A percentile compares a stretch with the other conserved stretches of the same genome.
These are phyloP conservation scores for Echium plantagineum DNA, from an alignment of 257 asterid genomes.

Conservation along the genomic window DNA sequence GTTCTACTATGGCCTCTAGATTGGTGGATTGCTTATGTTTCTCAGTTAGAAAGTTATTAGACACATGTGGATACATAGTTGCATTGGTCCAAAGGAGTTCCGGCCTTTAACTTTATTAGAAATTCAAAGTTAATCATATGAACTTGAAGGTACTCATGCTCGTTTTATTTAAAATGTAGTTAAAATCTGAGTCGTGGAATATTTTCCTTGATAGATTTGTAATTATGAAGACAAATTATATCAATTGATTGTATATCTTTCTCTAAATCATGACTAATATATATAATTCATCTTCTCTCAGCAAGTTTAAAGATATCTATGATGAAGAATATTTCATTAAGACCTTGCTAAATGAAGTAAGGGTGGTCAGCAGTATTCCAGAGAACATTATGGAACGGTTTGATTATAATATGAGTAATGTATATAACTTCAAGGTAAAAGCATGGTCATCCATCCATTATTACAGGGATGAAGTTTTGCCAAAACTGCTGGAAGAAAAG, in stretches of 20 bases:
- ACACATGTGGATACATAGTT: neutral
- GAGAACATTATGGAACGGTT: slow-evolving; percentile 52
- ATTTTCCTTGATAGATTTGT: neutral
- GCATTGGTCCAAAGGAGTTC: neutral
- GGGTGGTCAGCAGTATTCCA: slow-evolving; percentile 59
- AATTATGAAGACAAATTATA: neutral
- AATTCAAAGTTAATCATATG: neutral
- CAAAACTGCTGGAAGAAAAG: slow-evolving; percentile 59
- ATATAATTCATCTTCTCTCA: slow-evolving; percentile 20
- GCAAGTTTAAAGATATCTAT: slow-evolving; percentile 69
- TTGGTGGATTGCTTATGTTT: neutral
- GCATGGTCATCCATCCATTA: slow-evolving; percentile 75
- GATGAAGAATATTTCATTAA: slow-evolving; percentile 70
- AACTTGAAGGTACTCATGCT: neutral
- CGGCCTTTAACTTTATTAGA: neutral
- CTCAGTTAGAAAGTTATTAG: neutral
- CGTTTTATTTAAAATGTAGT: neutral
- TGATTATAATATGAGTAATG: slow-evolving; percentile 49
- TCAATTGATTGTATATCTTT: neutral
- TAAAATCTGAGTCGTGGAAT: neutral
- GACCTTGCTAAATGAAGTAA: slow-evolving; percentile 42
- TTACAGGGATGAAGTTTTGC: slow-evolving; percentile 63
- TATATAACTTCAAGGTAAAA: slow-evolving; percentile 47
- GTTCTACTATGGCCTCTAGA: neutral
- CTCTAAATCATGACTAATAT: neutral